A percentile compares a stretch with the other conserved stretches of the same genome.
Conservation (phyloP, 2,329 filamentous ascomycete genomes). For the Diaporthe citri region DNA sequence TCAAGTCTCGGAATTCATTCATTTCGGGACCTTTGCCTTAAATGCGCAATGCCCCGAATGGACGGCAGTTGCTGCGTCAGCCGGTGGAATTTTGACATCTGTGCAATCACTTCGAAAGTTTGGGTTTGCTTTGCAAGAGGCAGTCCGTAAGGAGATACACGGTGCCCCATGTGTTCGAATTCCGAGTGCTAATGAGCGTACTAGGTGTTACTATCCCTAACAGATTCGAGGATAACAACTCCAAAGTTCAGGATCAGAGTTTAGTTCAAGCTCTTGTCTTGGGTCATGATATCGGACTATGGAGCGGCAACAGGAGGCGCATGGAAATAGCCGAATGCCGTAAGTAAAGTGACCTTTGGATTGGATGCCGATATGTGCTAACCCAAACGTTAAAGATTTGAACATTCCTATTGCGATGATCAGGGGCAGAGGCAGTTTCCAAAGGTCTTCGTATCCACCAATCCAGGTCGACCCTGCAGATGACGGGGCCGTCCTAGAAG, state of each 20-base stretch:
- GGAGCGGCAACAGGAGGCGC: slow-evolving; percentile 67
- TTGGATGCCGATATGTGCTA: background rate
- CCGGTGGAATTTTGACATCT: slow-evolving; percentile 71
- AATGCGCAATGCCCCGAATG: slow-evolving; percentile 70
- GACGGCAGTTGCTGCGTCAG: slow-evolving; percentile 69
- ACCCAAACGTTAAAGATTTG: slow-evolving; percentile 40
- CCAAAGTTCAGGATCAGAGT: slow-evolving; percentile 59
- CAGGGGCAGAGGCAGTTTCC: slow-evolving; percentile 69
- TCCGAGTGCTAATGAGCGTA: slow-evolving; percentile 31
- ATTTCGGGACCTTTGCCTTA: slow-evolving; percentile 70
- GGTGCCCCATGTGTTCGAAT: background rate
- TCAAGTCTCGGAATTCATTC: slow-evolving; percentile 71
- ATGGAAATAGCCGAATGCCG: slow-evolving; percentile 70
- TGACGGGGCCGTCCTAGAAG: slow-evolving; percentile 66
- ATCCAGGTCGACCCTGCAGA: slow-evolving; percentile 67
- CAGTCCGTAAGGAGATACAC: slow-evolving; percentile 55
- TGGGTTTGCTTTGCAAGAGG: slow-evolving; percentile 67
- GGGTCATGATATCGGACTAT: slow-evolving; percentile 63
- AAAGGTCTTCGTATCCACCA: slow-evolving; percentile 64
- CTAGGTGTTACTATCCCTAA: slow-evolving; percentile 49
- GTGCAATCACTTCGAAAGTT: slow-evolving; percentile 71
- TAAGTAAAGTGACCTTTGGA: slow-evolving; percentile 45
- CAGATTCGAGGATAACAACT: slow-evolving; percentile 63
- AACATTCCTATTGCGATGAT: slow-evolving; percentile 57
- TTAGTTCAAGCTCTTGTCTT: slow-evolving; percentile 63